Conservation (phyloP, 352 stramenopile genomes). For the Phytophthora colocasiae region DNA sequence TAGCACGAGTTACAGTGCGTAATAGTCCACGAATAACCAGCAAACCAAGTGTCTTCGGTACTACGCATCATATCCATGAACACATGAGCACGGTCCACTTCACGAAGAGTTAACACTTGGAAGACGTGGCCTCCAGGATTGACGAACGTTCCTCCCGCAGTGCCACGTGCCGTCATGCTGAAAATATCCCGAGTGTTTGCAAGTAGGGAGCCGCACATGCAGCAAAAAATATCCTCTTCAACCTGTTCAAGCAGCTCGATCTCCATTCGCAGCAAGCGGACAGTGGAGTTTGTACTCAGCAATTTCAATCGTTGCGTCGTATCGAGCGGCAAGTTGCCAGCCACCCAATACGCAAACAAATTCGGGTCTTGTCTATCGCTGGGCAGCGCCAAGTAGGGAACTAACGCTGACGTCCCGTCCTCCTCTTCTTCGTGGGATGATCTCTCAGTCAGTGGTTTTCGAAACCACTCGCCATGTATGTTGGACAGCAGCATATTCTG, state of each 20-base stretch:
- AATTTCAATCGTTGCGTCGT: conserved; percentile 66
- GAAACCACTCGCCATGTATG: conserved; percentile 79
- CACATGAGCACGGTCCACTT: conserved; percentile 53
- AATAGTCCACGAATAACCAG: conserved; percentile 84
- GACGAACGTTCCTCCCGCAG: conserved; percentile 75
- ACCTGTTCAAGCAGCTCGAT: conserved; percentile 66
- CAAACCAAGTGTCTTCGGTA: conserved; percentile 82
- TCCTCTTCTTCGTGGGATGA: conserved; percentile 12
- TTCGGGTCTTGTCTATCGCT: conserved; percentile 66
- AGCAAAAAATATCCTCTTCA: conserved; percentile 73
- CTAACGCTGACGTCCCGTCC: conserved; percentile 29
- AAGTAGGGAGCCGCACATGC: conserved; percentile 66
- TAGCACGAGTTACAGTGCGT: conserved; percentile 73
- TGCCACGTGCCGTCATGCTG: conserved; percentile 66
- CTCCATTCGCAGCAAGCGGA: conserved; percentile 62
- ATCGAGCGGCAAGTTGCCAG: conserved; percentile 70
- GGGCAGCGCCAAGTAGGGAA: conserved; percentile 42
- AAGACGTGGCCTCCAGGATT: conserved; percentile 82
- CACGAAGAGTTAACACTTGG: conserved; percentile 79
- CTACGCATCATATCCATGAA: conserved; percentile 55
- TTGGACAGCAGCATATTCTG: conserved; percentile 75
- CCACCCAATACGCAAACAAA: conserved; percentile 84
- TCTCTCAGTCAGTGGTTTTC: conserved; percentile 31
- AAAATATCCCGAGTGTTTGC: conserved; percentile 82
- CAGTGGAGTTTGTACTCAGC: conserved; percentile 65